Evolutionary conservation across 805 yeast genomes (phyloP), one percentile per base, ranked within the genome.

Genomic region (Monosporozyma solicola): DNA sequence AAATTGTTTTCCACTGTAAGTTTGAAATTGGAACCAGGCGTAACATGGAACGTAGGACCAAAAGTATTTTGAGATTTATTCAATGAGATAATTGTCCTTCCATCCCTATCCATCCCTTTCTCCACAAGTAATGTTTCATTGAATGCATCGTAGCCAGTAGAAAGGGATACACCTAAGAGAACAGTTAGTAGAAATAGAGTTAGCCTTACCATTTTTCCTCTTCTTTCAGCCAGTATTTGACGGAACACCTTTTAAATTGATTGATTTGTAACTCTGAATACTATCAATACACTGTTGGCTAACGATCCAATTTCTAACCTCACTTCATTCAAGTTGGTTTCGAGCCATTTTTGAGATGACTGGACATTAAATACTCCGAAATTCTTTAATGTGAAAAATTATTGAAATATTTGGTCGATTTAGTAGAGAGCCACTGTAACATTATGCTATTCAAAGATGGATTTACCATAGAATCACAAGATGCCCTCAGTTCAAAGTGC

Each of bases 21-120:
- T 37, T 57, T 55, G 10, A 65, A 27, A n/a, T 51, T 47, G 29
- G 64, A 67, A 10, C 66, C 66, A 22, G 60, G 47, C 11, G 51
- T 51, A 3, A 61, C 61, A 24, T 59, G 52, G n/a, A 64, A 53
- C 3, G 51, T 33, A 15, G 69, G 67, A 5, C 68, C 67, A 51
- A 58, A 58, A 3, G 62, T 53, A 22, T 54, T 47, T 24, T 31
- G 25, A 15, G 48, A 27, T 6, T 56, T 64, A 47, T 63, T 65
- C n/a, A 65, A 53, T 0, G 65, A 55, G 13, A 65, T 57, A 13
- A 60, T 55, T 32, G 59, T 54, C 32, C 61, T 57, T n/a, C 59
- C 60, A 8, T 35, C 43, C 5, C 5, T 13, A n/a, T 32, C 35
- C 3, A 11, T 27, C 5, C 15, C 25, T 20, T 22, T 39, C 20